These are phyloP conservation scores for Somion occarium DNA, from an alignment of 1,284 basidiomycete genomes.

Conservation along the genomic window DNA sequence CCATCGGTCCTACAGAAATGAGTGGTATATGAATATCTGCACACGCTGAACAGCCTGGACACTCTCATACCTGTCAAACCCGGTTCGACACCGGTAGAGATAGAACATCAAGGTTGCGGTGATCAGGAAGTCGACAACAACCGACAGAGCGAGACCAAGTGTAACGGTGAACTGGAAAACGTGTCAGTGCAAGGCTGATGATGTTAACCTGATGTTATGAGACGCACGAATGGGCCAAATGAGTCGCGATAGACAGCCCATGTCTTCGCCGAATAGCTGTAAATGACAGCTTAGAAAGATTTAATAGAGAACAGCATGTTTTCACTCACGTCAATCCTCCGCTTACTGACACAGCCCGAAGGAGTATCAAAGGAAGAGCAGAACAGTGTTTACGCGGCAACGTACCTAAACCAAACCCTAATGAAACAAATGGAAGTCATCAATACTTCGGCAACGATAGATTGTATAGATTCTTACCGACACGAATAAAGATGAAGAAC, in stretches of 20 bases:
- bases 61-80: background rate
- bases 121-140: background rate
- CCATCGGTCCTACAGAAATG: conserved; percentile 1
- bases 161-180: conserved; percentile 1
- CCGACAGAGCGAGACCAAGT: background rate
- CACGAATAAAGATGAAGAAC: background rate
- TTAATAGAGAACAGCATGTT: background rate
- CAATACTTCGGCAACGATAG: background rate
- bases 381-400: background rate
- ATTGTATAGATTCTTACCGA: background rate
- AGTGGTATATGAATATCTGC: background rate
- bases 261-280: background rate
- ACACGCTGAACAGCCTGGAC: background rate
- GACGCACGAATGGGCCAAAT: background rate
- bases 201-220: background rate
- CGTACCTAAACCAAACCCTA: background rate
- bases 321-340: background rate
- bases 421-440: background rate
- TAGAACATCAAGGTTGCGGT: background rate
- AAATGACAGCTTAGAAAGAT: background rate
- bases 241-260: background rate
- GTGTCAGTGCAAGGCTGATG: background rate
- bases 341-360: background rate
- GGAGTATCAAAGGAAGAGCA: background rate
- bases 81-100: background rate